Evolutionary conservation across 441 rosid genomes (phyloP).

Genomic region (Populus hybrid): DNA sequence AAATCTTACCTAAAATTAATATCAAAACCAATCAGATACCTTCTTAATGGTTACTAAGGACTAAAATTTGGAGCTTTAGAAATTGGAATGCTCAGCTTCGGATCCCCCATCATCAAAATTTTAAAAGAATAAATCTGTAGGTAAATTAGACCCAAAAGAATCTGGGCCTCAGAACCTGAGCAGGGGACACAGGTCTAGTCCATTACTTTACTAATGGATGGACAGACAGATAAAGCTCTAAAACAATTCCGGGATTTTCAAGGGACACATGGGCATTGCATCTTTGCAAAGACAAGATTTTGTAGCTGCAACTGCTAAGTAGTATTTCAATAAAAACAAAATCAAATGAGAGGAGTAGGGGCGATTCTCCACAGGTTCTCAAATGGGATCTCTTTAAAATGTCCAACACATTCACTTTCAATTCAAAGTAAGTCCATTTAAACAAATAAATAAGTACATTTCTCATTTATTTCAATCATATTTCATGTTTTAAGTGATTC

Average conservation of each 20-base stretch:
- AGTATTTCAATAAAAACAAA: neutral
- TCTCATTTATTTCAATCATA: neutral
- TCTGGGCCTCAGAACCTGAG: neutral
- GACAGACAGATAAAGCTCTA: no score
- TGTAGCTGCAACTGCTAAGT: neutral
- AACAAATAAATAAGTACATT: neutral
- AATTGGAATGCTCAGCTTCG: no score
- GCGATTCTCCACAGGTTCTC: constrained; percentile 45
- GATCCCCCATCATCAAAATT: neutral
- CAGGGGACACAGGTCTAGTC: neutral
- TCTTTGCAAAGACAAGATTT: neutral
- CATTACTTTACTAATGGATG: no score
- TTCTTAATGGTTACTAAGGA: neutral
- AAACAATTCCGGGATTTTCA: neutral
- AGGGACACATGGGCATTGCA: neutral
- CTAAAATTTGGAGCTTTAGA: neutral
- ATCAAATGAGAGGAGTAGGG: constrained; percentile 43
- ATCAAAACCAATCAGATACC: neutral
- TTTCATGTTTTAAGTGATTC: neutral
- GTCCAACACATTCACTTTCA: constrained; percentile 24
- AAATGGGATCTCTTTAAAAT: constrained; percentile 36
- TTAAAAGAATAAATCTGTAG: neutral
- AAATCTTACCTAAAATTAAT: neutral
- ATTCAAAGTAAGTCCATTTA: constrained; percentile 6
- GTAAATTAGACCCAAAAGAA: neutral